These are phyloP conservation scores for Tetradesmus obliquus DNA, from an alignment of 139 green algal species.

Conservation along the genomic window DNA sequence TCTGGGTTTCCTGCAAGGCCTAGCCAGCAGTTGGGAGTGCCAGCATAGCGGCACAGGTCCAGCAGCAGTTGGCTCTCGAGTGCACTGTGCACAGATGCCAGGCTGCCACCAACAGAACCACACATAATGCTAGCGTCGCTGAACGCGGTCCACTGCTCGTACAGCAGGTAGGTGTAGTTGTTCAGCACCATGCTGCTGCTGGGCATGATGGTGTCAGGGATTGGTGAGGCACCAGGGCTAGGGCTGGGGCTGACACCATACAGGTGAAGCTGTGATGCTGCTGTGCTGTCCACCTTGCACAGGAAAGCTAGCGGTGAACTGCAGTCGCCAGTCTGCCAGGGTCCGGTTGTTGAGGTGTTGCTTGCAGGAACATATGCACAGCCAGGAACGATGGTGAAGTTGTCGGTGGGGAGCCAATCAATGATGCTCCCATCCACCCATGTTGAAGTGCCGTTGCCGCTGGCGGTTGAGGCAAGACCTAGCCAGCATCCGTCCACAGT, in stretches of 20 bases:
- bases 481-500: not conserved
- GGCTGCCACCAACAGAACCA: not conserved
- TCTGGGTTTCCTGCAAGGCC: not conserved
- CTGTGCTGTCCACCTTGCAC: not conserved
- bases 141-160: not conserved
- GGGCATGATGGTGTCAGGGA: not conserved
- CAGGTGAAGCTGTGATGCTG: not conserved
- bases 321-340: not conserved
- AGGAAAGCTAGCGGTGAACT: not conserved
- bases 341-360: not conserved
- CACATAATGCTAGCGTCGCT: not conserved
- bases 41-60: not conserved
- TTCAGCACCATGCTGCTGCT: not conserved
- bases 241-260: not conserved
- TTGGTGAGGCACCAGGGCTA: not conserved
- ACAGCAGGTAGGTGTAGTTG: conserved; percentile 9
- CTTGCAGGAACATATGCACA: not conserved
- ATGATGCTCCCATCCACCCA: not conserved
- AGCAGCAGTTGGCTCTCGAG: conserved; percentile 10
- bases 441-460: not conserved
- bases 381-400: not conserved
- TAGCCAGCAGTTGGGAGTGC: not conserved
- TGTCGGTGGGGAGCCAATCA: not conserved
- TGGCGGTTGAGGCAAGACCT: not conserved
- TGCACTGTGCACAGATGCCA: not conserved